Evolutionary conservation across 163 green algal species (phyloP).

Genomic region (Scenedesmus sp.): DNA sequence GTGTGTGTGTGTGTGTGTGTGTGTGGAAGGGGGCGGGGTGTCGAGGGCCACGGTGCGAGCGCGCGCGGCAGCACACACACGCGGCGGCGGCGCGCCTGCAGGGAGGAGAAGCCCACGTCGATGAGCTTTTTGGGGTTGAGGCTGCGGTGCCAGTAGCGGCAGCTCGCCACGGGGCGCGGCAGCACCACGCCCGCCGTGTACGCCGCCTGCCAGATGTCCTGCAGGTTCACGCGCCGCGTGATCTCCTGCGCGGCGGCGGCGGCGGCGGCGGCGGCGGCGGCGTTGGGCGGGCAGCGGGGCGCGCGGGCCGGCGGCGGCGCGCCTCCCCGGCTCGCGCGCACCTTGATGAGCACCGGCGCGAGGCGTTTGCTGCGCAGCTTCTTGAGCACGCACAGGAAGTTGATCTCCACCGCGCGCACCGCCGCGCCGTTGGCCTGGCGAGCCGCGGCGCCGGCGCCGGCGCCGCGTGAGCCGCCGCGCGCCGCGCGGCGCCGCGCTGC

Average conservation of each 20-base stretch:
- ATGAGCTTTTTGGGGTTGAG: conserved; percentile 99
- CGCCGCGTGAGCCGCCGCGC: too few relatives aligned
- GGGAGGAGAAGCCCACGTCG: conserved; percentile 89
- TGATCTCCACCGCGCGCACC: conserved; percentile 95
- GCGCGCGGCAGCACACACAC: too few relatives aligned
- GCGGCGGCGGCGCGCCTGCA: conserved; percentile 56
- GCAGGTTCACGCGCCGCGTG: conserved; percentile 93
- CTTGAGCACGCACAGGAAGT: conserved; percentile 99
- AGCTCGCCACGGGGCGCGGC: conserved; percentile 84
- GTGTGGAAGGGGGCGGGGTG: too few relatives aligned
- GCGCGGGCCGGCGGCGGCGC: too few relatives aligned
- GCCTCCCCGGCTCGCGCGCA: conserved; percentile 25
- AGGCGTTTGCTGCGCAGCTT: conserved; percentile 97
- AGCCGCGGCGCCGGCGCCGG: too few relatives aligned
- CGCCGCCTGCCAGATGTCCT: conserved; percentile 92
- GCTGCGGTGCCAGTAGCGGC: conserved; percentile 96
- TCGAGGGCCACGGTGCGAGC: too few relatives aligned
- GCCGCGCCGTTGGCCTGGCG: conserved; percentile 37
- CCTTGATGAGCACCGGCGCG: conserved; percentile 97
- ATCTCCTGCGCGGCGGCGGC: conserved; percentile 73
- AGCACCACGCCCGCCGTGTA: conserved; percentile 98
- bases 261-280: neutral
- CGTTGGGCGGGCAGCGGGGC: too few relatives aligned
- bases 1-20: too few relatives aligned
- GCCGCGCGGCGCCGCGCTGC: too few relatives aligned